Conservation (phyloP, 148 eudicot genomes). For the Cornus suecica region DNA sequence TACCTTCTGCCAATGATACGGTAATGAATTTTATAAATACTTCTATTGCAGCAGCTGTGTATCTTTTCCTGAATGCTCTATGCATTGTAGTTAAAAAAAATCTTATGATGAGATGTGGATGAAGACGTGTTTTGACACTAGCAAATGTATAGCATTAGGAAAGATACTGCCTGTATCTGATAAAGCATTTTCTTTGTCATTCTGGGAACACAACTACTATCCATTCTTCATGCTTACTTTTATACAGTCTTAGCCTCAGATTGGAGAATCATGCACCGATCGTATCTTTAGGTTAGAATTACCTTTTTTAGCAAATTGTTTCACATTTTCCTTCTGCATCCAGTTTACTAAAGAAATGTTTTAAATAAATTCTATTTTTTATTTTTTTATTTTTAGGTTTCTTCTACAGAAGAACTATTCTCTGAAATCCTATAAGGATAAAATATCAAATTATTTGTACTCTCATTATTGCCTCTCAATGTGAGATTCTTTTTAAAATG, state of each 20-base stretch:
- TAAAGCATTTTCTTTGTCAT: not conserved
- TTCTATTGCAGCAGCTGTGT: not conserved
- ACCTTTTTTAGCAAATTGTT: not conserved
- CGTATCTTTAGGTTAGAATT: not conserved
- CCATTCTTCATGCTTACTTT: not conserved
- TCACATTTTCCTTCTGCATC: not conserved
- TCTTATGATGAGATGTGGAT: not conserved
- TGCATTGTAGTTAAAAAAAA: not conserved
- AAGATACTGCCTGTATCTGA: not conserved
- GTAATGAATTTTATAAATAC: constrained; percentile 24
- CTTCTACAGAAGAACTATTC: not conserved
- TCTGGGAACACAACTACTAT: not conserved
- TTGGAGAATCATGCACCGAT: not conserved
- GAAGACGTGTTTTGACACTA: not conserved
- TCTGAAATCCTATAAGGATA: not conserved
- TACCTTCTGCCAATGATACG: constrained; percentile 68
- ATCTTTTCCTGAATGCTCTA: not conserved
- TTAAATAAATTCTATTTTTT: not conserved
- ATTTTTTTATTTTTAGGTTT: not conserved
- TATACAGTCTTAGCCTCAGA: not conserved
- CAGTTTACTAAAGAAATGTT: not conserved
- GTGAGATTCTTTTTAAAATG: not conserved
- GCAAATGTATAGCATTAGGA: not conserved
- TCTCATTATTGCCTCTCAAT: constrained; percentile 1
- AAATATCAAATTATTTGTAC: not conserved